Conservation (phyloP, 768 basidiomycete species). For the Trametes maxima region DNA sequence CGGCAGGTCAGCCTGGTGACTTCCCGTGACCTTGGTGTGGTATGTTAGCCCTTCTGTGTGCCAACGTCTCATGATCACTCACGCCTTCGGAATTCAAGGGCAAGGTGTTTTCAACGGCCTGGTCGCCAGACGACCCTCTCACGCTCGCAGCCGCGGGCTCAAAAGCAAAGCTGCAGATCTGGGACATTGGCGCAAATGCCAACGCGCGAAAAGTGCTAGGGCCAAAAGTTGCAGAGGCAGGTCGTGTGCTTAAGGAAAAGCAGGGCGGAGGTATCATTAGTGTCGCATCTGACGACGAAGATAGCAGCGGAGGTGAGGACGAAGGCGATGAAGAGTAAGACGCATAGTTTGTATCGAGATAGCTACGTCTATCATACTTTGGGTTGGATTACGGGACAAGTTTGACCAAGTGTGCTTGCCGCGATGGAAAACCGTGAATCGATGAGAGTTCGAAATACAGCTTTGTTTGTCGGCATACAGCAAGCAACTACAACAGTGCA, state of each 20-base stretch:
- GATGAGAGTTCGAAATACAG: slow-evolving; percentile 1
- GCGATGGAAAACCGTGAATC: neutral
- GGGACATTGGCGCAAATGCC: slow-evolving; percentile 88
- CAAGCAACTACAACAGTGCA: slow-evolving; percentile 11
- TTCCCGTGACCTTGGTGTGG: slow-evolving; percentile 88
- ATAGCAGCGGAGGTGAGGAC: slow-evolving; percentile 53
- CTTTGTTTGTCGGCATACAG: neutral
- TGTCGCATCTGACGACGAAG: slow-evolving; percentile 70
- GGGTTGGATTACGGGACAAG: neutral
- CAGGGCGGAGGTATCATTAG: slow-evolving; percentile 69
- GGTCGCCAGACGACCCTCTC: slow-evolving; percentile 93
- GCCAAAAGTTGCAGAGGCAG: slow-evolving; percentile 72
- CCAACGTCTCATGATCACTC: neutral
- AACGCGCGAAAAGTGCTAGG: slow-evolving; percentile 85
- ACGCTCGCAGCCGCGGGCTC: slow-evolving; percentile 94
- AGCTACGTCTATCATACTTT: neutral
- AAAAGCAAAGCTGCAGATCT: slow-evolving; percentile 90
- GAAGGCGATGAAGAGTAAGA: slow-evolving; percentile 24
- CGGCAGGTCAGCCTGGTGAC: slow-evolving; percentile 81
- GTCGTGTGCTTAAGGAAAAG: slow-evolving; percentile 66
- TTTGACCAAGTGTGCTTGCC: neutral
- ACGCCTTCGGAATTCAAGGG: slow-evolving; percentile 55
- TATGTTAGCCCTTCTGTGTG: slow-evolving; percentile 41
- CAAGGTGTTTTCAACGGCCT: slow-evolving; percentile 90
- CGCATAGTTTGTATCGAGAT: neutral